Percentiles rank a stretch among this genome's conserved stretches.
Conservation (phyloP, 345 rosid species). For the Brassica cretica region DNA sequence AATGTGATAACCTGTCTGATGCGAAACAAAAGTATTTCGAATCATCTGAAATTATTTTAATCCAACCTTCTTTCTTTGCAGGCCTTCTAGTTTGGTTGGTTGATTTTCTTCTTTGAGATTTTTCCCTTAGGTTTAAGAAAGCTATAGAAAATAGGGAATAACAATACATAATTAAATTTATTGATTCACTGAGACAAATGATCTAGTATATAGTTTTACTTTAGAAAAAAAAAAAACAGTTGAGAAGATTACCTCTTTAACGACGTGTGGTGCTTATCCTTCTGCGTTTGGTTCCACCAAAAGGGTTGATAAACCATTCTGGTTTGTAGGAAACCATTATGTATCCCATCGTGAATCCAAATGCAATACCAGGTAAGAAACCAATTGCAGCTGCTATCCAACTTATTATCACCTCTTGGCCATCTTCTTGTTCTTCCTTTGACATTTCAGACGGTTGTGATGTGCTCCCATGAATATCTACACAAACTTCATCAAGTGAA, state of each 20-base stretch:
- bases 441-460: not conserved
- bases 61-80: not conserved
- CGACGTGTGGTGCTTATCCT: not conserved
- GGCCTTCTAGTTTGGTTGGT: not conserved
- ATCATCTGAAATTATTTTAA: not conserved
- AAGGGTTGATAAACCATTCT: not conserved
- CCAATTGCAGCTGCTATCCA: not conserved
- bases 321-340: not conserved
- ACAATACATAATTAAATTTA: not conserved
- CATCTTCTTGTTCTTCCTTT: not conserved
- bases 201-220: not conserved
- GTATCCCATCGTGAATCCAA: not conserved
- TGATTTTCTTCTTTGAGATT: not conserved
- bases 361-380: not conserved
- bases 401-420: not conserved
- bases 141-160: not conserved
- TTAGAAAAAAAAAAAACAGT: not conserved
- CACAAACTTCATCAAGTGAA: not conserved
- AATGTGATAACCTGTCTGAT: not conserved
- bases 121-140: not conserved
- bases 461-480: not conserved
- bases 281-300: not conserved
- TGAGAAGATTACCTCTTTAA: not conserved
- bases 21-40: not conserved
- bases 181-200: not conserved